These are phyloP conservation scores for Raffaelea albimanens DNA, from an alignment of 2,329 filamentous ascomycete species.

Conservation along the genomic window DNA sequence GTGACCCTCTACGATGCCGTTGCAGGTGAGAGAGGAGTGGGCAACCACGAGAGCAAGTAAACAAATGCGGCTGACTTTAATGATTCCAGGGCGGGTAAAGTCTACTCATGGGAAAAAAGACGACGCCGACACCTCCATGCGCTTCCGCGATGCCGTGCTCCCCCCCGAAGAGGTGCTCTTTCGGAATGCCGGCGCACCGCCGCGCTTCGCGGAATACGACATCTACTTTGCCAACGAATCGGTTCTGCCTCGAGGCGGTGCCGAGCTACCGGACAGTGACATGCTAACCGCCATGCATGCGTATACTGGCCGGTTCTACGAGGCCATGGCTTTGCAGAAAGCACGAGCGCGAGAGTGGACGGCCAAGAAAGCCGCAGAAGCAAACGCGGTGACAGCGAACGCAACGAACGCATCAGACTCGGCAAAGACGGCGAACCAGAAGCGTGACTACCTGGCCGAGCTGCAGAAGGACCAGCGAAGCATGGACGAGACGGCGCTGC, in stretches of 20 bases:
- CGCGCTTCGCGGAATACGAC: slow-evolving; percentile 61
- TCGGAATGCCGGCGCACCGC: slow-evolving; percentile 52
- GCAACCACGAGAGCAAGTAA: slow-evolving; percentile 8
- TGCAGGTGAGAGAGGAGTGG: too few relatives aligned
- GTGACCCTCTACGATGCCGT: slow-evolving; percentile 65
- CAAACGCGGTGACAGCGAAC: not conserved
- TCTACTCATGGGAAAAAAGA: slow-evolving; percentile 8
- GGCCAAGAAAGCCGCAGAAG: not conserved
- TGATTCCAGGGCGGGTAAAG: slow-evolving; percentile 26
- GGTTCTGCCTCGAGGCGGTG: slow-evolving; percentile 30
- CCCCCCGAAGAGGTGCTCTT: slow-evolving; percentile 66
- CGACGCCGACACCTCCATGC: slow-evolving; percentile 3
- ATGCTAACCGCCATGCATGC: slow-evolving; percentile 59
- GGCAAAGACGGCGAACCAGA: not conserved
- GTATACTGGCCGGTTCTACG: slow-evolving; percentile 61
- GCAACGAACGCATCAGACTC: not conserved
- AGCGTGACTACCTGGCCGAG: slow-evolving; percentile 12
- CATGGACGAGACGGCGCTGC: slow-evolving; percentile 69
- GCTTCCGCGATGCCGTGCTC: slow-evolving; percentile 27
- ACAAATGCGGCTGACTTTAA: too few relatives aligned
- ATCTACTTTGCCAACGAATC: slow-evolving; percentile 59
- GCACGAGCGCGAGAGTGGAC: not conserved
- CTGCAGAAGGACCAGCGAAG: slow-evolving; percentile 43
- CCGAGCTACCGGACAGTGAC: slow-evolving; percentile 54
- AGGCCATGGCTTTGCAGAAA: slow-evolving; percentile 19